A percentile compares a stretch with the other conserved stretches of the same genome.
Conservation (phyloP, 352 stramenopile species). For the Globisporangium paroecandrum region DNA sequence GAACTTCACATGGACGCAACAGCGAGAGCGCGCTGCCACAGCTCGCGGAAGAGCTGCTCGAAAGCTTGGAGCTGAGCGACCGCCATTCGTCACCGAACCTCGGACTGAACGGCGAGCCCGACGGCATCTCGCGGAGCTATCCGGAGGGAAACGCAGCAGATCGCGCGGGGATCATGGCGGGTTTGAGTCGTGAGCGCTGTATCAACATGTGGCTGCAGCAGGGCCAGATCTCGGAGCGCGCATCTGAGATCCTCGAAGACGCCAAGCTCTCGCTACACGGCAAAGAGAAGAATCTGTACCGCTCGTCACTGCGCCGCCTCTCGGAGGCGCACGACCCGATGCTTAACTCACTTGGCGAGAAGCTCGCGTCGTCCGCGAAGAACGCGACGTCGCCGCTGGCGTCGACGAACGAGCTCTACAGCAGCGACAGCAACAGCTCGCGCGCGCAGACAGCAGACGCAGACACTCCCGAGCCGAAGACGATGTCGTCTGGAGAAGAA, state of each 20-base stretch:
- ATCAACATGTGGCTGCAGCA: conserved; percentile 84
- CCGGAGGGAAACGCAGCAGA: conserved; percentile 6
- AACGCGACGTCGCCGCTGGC: conserved; percentile 12
- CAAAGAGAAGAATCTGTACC: conserved; percentile 82
- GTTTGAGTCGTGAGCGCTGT: conserved; percentile 47
- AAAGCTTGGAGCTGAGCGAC: conserved; percentile 41
- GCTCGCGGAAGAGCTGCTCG: conserved; percentile 43
- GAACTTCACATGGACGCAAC: conserved; percentile 24
- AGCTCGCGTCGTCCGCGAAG: conserved; percentile 45
- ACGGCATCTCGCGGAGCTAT: conserved; percentile 17
- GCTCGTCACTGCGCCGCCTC: conserved; percentile 48
- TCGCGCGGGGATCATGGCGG: conserved; percentile 9
- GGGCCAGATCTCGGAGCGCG: conserved; percentile 75
- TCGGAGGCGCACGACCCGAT: conserved; percentile 67
- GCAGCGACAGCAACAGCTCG: conserved; percentile 7
- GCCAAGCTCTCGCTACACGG: conserved; percentile 72
- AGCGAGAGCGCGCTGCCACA: conserved; percentile 52
- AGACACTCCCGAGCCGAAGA: conserved; percentile 2
- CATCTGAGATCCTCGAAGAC: conserved; percentile 81
- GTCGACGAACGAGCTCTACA: conserved; percentile 19
- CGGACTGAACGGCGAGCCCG: conserved; percentile 16
- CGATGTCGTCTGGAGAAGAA: background rate
- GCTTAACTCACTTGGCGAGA: conserved; percentile 63
- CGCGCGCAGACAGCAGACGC: background rate
- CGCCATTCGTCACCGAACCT: conserved; percentile 18